Base-by-base conservation (phyloP, 2,329 filamentous ascomycete species). In the Cryphonectria carpinicola region DNA sequence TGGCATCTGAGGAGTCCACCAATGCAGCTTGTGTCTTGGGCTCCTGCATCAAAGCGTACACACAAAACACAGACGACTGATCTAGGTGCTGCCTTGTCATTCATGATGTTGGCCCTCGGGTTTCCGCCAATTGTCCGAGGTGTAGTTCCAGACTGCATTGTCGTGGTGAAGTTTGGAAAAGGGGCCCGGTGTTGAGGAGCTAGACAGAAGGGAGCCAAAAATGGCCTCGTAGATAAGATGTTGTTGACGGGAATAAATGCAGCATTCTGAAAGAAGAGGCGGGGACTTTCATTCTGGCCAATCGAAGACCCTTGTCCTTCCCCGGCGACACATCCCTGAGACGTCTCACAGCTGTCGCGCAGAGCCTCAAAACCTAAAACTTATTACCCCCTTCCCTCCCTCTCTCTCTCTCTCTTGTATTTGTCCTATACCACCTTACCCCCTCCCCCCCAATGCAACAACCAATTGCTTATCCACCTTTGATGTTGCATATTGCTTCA, bases 301-400 rank as follows among this genome's bases (percentile, higher is more conserved):
- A 70, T 70, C 32, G 11, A 25, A 11, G 11, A 32, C 61, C 71
- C 68, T 60, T 65, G 65, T 39, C 19, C 25, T 22, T 37, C 71
- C 58, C 71, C 68, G 58, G 65, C 41, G 35, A 41, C 54, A 61
- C 65, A 72, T 62, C 67, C 67, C 61, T 70, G 68, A 72, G 68
- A 72, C 68, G 71, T 72, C 71, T 72, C 71, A 72, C 62, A 68
- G 68, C 64, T 28, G 70, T 70, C 61, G 67, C 70, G 67, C 71
- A 72, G 71, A 72, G 68, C 71, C 71, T 68, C 71, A 72, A 58
- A 43, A 66, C 63, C 22, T 68, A 49, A 68, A 65, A 41, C 56
- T 52, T 11, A 11, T 63, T 35, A 49, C 22, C 25, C 25, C 43
- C 37, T 28, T 22, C 11, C 22, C 41, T 62, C 28, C n/a, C 10